These are phyloP conservation scores for Fraxinus albicans DNA, from an alignment of 305 asterid genomes.

Conservation along the genomic window DNA sequence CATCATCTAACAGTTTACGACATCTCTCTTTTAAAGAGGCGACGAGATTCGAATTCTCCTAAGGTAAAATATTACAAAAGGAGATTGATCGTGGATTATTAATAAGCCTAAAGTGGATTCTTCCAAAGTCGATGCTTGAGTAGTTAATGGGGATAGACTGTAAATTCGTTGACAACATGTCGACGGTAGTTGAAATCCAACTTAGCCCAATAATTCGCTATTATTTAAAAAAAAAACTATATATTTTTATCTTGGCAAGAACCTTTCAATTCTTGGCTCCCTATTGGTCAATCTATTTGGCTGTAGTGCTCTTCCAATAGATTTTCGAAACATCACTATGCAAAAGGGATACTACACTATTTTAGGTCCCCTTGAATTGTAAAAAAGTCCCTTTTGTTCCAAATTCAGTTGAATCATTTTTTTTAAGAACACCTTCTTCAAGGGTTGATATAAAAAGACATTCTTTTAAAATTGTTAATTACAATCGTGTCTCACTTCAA, in stretches of 20 bases:
- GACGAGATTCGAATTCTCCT: neutral
- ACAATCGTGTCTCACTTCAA: neutral
- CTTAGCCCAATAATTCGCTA: neutral
- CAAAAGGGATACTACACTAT: constrained; percentile 3
- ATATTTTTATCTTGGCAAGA: neutral
- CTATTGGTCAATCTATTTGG: constrained; percentile 28
- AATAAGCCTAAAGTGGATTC: neutral
- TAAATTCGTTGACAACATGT: neutral
- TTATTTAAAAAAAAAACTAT: neutral
- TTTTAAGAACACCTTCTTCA: neutral
- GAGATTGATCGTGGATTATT: no score
- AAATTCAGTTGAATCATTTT: neutral
- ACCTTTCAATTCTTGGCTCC: constrained; percentile 5
- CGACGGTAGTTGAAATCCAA: neutral
- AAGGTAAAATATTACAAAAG: no score
- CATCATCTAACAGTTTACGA: neutral
- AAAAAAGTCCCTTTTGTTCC: neutral
- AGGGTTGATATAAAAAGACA: neutral
- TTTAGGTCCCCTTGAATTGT: neutral
- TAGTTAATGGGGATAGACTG: neutral
- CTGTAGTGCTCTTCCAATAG: constrained; percentile 3
- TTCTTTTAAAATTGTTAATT: neutral
- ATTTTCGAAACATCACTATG: constrained; percentile 13
- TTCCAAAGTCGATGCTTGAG: neutral
- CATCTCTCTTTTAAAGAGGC: neutral